Evolutionary conservation across 2,329 filamentous ascomycete genomes (phyloP).

Genomic region (Alternaria sp.): DNA sequence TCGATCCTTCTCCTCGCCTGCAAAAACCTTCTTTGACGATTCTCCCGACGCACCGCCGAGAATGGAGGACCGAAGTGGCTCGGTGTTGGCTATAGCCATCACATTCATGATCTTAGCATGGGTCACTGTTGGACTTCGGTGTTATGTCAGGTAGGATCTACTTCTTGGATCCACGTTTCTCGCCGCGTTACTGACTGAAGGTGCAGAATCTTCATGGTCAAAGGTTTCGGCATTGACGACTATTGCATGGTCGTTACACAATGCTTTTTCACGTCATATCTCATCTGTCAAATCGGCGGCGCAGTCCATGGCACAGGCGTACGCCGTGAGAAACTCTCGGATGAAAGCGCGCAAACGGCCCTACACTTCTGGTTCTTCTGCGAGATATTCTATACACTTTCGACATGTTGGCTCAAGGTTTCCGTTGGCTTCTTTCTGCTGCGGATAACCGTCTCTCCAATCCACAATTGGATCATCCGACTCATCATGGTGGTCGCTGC

Average conservation of each 20-base stretch:
- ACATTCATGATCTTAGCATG: conserved; percentile 51
- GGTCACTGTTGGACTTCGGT: conserved; percentile 49
- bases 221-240: conserved; percentile 53
- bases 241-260: conserved; percentile 52
- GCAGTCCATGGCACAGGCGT: conserved; percentile 51
- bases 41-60: conserved; percentile 6
- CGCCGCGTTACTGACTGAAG: conserved; percentile 12
- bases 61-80: conserved; percentile 40
- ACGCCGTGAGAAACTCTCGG: conserved; percentile 44
- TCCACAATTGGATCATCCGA: conserved; percentile 58
- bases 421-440: conserved; percentile 62
- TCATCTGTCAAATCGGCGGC: conserved; percentile 44
- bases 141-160: conserved; percentile 48
- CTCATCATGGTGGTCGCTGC: conserved; percentile 56
- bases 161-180: conserved; percentile 3
- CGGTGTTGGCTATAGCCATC: conserved; percentile 43
- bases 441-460: conserved; percentile 57
- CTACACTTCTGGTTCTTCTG: conserved; percentile 62
- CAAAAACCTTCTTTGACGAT: conserved; percentile 6
- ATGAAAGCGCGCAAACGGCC: conserved; percentile 37
- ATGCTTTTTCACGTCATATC: conserved; percentile 50
- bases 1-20: conserved; percentile 10
- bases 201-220: conserved; percentile 43
- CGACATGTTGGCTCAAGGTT: conserved; percentile 59
- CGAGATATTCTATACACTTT: conserved; percentile 62